Percentiles rank a stretch among this genome's conserved stretches.
Conservation (phyloP, 805 yeast genomes). For the Wickerhamiella siamensis region DNA sequence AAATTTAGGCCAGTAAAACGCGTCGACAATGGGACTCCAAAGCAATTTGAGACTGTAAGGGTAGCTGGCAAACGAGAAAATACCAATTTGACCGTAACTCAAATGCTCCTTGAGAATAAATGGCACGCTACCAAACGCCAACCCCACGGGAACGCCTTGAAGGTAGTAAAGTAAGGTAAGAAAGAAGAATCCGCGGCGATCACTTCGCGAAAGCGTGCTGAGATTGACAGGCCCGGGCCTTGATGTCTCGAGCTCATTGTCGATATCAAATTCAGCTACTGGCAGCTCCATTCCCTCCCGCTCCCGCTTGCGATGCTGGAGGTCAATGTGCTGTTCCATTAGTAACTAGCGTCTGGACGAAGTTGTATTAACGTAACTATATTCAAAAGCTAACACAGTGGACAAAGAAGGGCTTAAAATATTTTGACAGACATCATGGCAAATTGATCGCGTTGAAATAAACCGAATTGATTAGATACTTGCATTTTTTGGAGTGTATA, state of each 20-base stretch:
- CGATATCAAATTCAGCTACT: slow-evolving; percentile 6
- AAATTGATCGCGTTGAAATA: no score
- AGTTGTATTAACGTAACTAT: neutral
- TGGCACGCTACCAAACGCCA: slow-evolving; percentile 90
- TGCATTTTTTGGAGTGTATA: no score
- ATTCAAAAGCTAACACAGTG: no score
- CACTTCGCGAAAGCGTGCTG: slow-evolving; percentile 27
- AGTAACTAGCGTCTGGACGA: slow-evolving; percentile 6
- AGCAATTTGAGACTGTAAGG: slow-evolving; percentile 84
- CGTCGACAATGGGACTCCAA: slow-evolving; percentile 96
- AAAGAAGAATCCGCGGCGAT: slow-evolving; percentile 60
- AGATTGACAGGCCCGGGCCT: slow-evolving; percentile 14
- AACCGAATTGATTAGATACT: no score
- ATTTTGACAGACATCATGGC: no score
- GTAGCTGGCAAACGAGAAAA: slow-evolving; percentile 82
- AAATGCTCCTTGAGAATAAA: slow-evolving; percentile 71
- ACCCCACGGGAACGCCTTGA: slow-evolving; percentile 95
- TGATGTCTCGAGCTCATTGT: neutral
- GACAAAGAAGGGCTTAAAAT: no score
- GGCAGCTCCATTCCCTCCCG: slow-evolving; percentile 4
- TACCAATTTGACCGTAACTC: slow-evolving; percentile 77
- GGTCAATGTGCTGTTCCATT: slow-evolving; percentile 6
- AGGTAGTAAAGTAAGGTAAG: slow-evolving; percentile 62
- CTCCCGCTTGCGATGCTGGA: slow-evolving; percentile 7
- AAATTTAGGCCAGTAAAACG: slow-evolving; percentile 46